A percentile compares a stretch with the other conserved stretches of the same genome.
Evolutionary conservation across 1,284 basidiomycete genomes (phyloP).

Genomic region (Fomitiporia mediterranea): DNA sequence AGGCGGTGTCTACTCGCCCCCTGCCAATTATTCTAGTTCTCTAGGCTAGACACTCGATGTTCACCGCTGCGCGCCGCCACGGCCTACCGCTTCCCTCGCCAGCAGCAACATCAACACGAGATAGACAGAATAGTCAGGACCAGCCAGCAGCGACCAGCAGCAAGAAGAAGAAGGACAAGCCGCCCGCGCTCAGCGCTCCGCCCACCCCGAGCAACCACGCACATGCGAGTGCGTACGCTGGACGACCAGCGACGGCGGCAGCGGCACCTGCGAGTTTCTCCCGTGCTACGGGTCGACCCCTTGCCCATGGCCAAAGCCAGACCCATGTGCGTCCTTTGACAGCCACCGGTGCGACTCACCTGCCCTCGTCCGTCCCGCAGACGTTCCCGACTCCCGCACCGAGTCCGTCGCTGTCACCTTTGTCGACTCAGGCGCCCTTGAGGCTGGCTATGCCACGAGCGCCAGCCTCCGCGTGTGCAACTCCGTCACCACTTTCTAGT

Average conservation of each 20-base stretch:
- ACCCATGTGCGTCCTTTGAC: not conserved
- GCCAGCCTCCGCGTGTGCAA: constrained; percentile 1
- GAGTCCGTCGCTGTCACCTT: constrained; percentile 7
- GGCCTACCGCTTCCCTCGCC: constrained; percentile 9
- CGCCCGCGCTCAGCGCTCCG: constrained; percentile 12
- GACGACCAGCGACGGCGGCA: constrained; percentile 14
- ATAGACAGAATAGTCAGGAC: not conserved
- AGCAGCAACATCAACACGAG: not conserved
- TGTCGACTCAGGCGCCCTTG: not conserved
- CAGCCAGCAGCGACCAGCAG: not conserved
- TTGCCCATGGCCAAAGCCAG: not conserved
- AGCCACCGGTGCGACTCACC: not conserved
- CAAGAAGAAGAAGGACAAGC: constrained; percentile 7
- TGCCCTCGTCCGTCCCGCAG: constrained; percentile 10
- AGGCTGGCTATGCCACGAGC: constrained; percentile 11
- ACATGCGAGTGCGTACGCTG: not conserved
- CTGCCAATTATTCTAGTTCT: not conserved
- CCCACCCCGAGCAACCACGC: constrained; percentile 9
- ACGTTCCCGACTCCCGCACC: constrained; percentile 11
- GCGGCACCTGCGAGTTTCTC: not conserved
- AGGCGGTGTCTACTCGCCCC: not conserved
- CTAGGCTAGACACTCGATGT: constrained; percentile 5
- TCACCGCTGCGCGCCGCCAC: constrained; percentile 18
- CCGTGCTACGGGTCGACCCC: not conserved
- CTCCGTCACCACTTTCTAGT: constrained; percentile 15